Conservation (phyloP, 306 rosid genomes). For the Gastrolobium villosum region DNA sequence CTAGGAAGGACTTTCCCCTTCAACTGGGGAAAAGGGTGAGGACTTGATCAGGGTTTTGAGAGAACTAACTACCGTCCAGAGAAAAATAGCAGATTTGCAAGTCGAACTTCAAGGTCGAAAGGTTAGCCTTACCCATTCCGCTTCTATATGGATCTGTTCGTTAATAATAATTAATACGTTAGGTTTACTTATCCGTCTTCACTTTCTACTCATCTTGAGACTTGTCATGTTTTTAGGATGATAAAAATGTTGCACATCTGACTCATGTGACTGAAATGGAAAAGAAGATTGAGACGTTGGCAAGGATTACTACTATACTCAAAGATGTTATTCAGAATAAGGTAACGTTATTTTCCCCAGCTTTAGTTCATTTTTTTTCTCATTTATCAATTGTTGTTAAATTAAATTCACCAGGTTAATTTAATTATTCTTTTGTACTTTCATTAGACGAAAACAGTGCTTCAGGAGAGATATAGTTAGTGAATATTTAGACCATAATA, state of each 20-base stretch:
- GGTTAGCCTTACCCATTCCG: constrained; percentile 50
- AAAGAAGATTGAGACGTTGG: constrained; percentile 85
- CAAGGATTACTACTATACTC: constrained; percentile 85
- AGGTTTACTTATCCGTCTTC: neutral
- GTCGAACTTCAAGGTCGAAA: constrained; percentile 99
- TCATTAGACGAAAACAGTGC: constrained; percentile 8
- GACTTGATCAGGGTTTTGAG: constrained; percentile 84
- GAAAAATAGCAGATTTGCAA: constrained; percentile 93
- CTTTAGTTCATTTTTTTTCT: constrained; percentile 8
- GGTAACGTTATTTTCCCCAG: constrained; percentile 54
- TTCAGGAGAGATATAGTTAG: neutral
- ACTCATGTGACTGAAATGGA: constrained; percentile 97
- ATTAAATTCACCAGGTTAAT: neutral
- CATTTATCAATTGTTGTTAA: neutral
- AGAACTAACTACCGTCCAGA: constrained; percentile 87
- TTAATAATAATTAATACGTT: neutral
- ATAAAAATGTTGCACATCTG: constrained; percentile 93
- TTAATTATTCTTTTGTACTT: constrained; percentile 1
- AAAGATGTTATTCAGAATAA: constrained; percentile 97
- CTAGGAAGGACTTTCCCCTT: constrained; percentile 72
- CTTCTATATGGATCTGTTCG: constrained; percentile 36
- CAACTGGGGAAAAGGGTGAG: constrained; percentile 83
- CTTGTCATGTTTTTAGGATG: constrained; percentile 67
- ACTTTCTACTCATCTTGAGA: constrained; percentile 44
- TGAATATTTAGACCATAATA: neutral